Conservation (phyloP, 2,329 filamentous ascomycete species). For the Elsinoe batatas region DNA sequence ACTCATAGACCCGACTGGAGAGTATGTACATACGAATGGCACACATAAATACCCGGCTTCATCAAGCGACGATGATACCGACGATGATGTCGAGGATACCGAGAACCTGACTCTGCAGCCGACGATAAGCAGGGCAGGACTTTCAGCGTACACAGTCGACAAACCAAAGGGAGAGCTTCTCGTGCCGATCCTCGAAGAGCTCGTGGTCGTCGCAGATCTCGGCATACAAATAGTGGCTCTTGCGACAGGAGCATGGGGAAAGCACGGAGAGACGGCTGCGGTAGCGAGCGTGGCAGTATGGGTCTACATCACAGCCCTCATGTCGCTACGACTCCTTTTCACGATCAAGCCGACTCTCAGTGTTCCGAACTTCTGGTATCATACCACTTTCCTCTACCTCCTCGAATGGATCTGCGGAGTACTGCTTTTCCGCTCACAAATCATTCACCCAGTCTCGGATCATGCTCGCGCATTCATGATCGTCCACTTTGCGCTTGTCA, state of each 20-base stretch:
- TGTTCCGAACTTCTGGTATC: constrained; percentile 76
- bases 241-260: constrained; percentile 48
- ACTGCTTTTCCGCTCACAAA: constrained; percentile 70
- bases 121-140: constrained; percentile 41
- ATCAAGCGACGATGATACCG: constrained; percentile 36
- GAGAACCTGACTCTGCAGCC: constrained; percentile 46
- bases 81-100: constrained; percentile 52
- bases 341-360: constrained; percentile 51
- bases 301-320: constrained; percentile 69
- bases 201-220: constrained; percentile 63
- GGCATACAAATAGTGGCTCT: constrained; percentile 58
- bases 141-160: constrained; percentile 57
- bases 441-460: constrained; percentile 64
- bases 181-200: constrained; percentile 62
- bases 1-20: constrained; percentile 7
- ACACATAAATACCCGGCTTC: constrained; percentile 20
- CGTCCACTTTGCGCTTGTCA: constrained; percentile 63
- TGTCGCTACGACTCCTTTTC: constrained; percentile 59
- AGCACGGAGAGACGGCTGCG: constrained; percentile 48
- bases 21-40: constrained; percentile 25
- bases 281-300: constrained; percentile 63
- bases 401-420: constrained; percentile 70
- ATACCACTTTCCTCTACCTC: constrained; percentile 76
- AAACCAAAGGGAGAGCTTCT: constrained; percentile 63
- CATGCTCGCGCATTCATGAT: constrained; percentile 56